Conservation (phyloP, 495 filamentous ascomycete species). For the Chaetomium cochliodes region DNA sequence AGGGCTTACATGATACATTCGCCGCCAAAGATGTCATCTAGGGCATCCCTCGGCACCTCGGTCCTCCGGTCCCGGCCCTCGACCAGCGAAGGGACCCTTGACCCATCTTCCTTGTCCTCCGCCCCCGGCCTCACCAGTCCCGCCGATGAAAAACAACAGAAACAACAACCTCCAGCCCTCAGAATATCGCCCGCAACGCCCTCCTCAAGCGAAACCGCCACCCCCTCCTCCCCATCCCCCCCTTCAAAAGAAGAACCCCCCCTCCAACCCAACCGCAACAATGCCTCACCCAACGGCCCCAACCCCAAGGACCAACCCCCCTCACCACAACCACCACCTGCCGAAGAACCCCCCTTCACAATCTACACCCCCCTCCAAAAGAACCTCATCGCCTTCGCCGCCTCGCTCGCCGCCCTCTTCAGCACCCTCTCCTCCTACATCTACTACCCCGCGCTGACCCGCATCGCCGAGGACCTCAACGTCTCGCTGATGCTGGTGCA, state of each 20-base stretch:
- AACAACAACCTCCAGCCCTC: background rate
- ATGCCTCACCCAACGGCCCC: too few species aligned
- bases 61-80: background rate
- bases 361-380: conserved; percentile 10
- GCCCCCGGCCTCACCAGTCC: background rate
- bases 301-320: too few species aligned
- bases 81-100: background rate
- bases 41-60: background rate
- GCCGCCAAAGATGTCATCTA: background rate
- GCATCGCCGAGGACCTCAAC: conserved; percentile 45
- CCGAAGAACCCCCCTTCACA: conserved; percentile 11
- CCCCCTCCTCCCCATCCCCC: background rate
- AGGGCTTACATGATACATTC: background rate
- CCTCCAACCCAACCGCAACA: too few species aligned
- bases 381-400: conserved; percentile 5
- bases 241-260: too few species aligned
- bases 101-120: background rate
- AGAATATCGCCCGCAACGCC: background rate
- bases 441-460: conserved; percentile 60
- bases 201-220: background rate
- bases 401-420: conserved; percentile 18
- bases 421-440: conserved; percentile 42
- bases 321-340: too few species aligned
- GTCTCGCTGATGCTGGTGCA: conserved; percentile 51
- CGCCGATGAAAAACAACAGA: background rate